These are phyloP conservation scores for Polygonum aviculare DNA, from an alignment of 148 eudicot genomes.

Conservation along the genomic window DNA sequence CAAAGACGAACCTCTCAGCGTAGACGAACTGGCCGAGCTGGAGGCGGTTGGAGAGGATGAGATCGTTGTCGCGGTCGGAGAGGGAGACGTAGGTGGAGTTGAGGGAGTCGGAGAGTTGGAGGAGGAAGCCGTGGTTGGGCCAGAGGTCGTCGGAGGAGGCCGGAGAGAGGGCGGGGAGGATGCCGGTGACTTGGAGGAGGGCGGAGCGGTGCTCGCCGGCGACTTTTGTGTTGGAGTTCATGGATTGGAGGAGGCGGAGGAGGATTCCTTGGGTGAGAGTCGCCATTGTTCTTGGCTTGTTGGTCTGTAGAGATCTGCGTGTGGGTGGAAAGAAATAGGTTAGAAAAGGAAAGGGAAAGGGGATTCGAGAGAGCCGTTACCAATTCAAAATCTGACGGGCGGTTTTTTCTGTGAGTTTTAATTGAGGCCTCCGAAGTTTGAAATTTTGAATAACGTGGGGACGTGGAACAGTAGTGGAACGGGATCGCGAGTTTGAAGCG, in stretches of 20 bases:
- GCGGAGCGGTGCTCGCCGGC: conserved; percentile 91
- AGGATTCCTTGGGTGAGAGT: conserved; percentile 82
- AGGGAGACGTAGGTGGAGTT: conserved; percentile 83
- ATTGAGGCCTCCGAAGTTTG: background rate
- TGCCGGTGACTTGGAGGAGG: conserved; percentile 75
- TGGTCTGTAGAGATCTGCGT: background rate
- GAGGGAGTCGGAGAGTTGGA: conserved; percentile 77
- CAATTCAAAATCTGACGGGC: background rate
- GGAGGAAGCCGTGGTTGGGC: conserved; percentile 63
- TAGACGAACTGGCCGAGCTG: conserved; percentile 86
- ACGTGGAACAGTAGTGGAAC: background rate
- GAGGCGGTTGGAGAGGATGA: conserved; percentile 65
- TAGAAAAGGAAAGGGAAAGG: conserved; percentile 6
- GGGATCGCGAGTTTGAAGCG: background rate
- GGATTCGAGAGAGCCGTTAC: conserved; percentile 9
- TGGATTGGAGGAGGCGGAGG: conserved; percentile 78
- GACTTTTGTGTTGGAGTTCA: conserved; percentile 52
- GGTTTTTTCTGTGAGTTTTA: background rate
- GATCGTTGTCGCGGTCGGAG: conserved; percentile 50
- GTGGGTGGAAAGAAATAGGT: background rate
- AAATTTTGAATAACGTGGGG: background rate
- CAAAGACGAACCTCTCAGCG: conserved; percentile 49
- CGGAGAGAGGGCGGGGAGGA: conserved; percentile 54
- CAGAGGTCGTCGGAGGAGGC: conserved; percentile 35
- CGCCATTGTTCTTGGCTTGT: conserved; percentile 40